Evolutionary conservation across 495 filamentous ascomycete genomes (phyloP).

Genomic region (Aspergillus nanangensis): DNA sequence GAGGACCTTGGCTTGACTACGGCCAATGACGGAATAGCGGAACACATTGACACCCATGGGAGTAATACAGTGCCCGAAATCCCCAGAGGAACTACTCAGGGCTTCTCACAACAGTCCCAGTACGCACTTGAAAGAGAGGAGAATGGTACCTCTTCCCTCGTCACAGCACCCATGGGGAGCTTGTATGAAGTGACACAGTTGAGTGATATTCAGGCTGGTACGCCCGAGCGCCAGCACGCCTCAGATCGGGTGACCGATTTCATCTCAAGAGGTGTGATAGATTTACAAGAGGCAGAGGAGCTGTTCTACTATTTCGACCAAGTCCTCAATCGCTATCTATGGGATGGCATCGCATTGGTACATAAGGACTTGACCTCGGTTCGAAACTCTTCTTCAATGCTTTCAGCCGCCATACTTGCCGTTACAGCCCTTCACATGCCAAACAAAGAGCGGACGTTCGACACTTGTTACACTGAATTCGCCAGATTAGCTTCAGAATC

Average conservation of each 20-base stretch:
- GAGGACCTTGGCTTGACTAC: constrained; percentile 22
- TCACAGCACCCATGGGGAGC: constrained; percentile 56
- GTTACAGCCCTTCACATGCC: constrained; percentile 51
- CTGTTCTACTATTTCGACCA: constrained; percentile 47
- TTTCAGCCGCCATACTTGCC: constrained; percentile 46
- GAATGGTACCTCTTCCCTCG: constrained; percentile 36
- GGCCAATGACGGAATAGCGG: constrained; percentile 12
- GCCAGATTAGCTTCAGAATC: constrained; percentile 46
- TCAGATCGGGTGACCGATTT: constrained; percentile 46
- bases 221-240: constrained; percentile 28
- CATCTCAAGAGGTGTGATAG: constrained; percentile 45
- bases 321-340: constrained; percentile 50
- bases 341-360: constrained; percentile 44
- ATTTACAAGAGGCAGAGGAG: constrained; percentile 45
- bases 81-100: constrained; percentile 13
- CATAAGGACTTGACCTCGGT: constrained; percentile 40
- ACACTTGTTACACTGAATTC: constrained; percentile 51
- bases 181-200: constrained; percentile 58
- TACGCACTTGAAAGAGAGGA: constrained; percentile 42
- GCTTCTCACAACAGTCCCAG: constrained; percentile 28
- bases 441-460: constrained; percentile 40
- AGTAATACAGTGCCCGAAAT: constrained; percentile 8
- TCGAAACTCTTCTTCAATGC: constrained; percentile 46
- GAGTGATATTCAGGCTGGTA: constrained; percentile 39
- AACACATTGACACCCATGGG: constrained; percentile 12